A percentile compares a stretch with the other conserved stretches of the same genome.
Evolutionary conservation across 1,139 yeast genomes (phyloP).

Genomic region (Candida smagusa): DNA sequence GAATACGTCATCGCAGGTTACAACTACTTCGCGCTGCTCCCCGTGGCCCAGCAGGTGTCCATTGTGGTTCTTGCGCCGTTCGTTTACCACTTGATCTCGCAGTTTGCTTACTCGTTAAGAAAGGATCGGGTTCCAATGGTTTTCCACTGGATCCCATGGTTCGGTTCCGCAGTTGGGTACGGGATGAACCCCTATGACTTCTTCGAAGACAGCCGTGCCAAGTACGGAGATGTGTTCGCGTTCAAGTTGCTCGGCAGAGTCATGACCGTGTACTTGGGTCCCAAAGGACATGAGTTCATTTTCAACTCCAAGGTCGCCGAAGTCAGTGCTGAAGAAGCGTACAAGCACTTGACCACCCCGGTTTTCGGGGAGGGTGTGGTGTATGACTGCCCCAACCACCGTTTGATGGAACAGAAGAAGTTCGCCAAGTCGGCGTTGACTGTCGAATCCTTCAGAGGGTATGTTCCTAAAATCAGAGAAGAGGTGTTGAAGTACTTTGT

Average conservation of each 20-base stretch:
- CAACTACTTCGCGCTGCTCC: slow-evolving; percentile 23
- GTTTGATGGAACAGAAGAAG: slow-evolving; percentile 97
- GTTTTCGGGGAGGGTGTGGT: slow-evolving; percentile 97
- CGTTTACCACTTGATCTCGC: slow-evolving; percentile 65
- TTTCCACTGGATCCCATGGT: slow-evolving; percentile 92
- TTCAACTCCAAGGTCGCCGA: slow-evolving; percentile 86
- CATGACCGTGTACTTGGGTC: slow-evolving; percentile 95
- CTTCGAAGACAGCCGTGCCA: slow-evolving; percentile 70
- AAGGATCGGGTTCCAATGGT: slow-evolving; percentile 86
- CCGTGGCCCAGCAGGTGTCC: slow-evolving; percentile 31
- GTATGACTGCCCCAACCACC: slow-evolving; percentile 91
- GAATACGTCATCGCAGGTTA: slow-evolving; percentile 21
- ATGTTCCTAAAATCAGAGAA: slow-evolving; percentile 84
- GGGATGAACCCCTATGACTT: slow-evolving; percentile 94
- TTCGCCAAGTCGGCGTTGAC: slow-evolving; percentile 90
- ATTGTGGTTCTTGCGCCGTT: slow-evolving; percentile 46
- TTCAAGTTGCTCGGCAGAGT: slow-evolving; percentile 84
- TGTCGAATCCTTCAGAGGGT: slow-evolving; percentile 74
- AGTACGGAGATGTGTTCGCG: slow-evolving; percentile 90
- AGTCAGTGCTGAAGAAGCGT: slow-evolving; percentile 95
- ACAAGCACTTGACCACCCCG: slow-evolving; percentile 92
- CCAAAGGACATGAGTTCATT: slow-evolving; percentile 96
- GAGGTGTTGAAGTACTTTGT: slow-evolving; percentile 70
- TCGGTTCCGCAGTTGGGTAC: slow-evolving; percentile 83
- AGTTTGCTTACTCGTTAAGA: slow-evolving; percentile 65